Evolutionary conservation across 2,329 filamentous ascomycete species (phyloP).

Genomic region (Ceratocystis lukuohia): DNA sequence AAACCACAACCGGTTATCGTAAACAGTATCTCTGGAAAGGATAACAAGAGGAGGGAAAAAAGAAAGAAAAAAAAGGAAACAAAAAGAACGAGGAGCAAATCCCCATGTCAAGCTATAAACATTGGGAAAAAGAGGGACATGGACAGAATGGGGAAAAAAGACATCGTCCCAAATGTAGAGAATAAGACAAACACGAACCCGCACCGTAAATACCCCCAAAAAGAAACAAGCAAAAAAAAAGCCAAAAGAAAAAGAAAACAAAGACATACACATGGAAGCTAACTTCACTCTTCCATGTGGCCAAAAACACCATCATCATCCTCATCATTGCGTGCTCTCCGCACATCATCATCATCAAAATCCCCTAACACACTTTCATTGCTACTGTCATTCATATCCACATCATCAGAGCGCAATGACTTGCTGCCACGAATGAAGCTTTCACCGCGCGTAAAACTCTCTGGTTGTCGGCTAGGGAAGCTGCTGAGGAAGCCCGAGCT

Average conservation of each 20-base stretch:
- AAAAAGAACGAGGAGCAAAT: background rate
- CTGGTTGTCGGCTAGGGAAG: slow-evolving; percentile 46
- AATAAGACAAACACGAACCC: background rate
- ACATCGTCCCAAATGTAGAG: background rate
- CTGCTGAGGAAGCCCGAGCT: slow-evolving; percentile 50
- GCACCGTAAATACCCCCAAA: background rate
- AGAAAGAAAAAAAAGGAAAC: background rate
- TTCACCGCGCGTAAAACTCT: slow-evolving; percentile 52
- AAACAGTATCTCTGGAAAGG: background rate
- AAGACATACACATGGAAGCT: background rate
- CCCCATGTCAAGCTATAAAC: background rate
- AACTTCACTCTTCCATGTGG: slow-evolving; percentile 64
- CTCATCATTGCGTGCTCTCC: slow-evolving; percentile 60
- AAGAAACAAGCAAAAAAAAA: slow-evolving; percentile 5
- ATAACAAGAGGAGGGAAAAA: slow-evolving; percentile 5
- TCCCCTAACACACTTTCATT: slow-evolving; percentile 49
- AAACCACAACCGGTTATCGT: slow-evolving; percentile 13
- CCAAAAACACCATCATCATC: slow-evolving; percentile 95
- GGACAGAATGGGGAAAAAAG: background rate
- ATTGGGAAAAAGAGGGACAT: background rate
- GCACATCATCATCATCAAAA: slow-evolving; percentile 49
- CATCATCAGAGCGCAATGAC: slow-evolving; percentile 33
- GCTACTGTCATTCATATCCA: slow-evolving; percentile 54
- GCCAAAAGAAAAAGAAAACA: background rate
- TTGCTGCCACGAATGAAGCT: slow-evolving; percentile 28